phyloP scores from a whole-genome alignment of 345 rosid species.

The Gossypium mustelinum region DNA sequence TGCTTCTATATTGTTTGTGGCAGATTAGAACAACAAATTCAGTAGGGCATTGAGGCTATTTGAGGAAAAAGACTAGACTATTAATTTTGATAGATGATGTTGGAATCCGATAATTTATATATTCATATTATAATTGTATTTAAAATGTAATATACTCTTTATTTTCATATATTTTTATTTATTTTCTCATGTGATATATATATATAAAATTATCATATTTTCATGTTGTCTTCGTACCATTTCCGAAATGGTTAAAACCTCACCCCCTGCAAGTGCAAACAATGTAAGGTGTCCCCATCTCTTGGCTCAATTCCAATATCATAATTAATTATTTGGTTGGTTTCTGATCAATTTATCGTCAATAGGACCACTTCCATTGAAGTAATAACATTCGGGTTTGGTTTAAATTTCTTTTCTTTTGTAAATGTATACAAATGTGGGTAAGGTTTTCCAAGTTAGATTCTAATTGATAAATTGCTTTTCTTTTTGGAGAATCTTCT shows the following conservation, averaged over 20 bases:
- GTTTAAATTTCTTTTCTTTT: background rate
- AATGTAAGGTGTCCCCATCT: background rate
- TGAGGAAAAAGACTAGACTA: background rate
- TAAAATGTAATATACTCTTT: too few relatives aligned
- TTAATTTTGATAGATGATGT: too few relatives aligned
- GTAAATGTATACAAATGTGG: background rate
- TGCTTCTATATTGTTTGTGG: constrained; percentile 6
- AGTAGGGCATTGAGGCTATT: background rate
- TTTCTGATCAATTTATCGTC: background rate
- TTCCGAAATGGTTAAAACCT: background rate
- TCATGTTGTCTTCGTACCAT: background rate
- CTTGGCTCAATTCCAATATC: background rate
- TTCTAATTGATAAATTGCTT: background rate
- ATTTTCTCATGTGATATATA: too few relatives aligned
- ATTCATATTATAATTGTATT: too few relatives aligned
- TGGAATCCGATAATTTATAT: too few relatives aligned
- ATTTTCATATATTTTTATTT: too few relatives aligned
- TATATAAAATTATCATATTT: too few relatives aligned
- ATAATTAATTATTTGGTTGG: background rate
- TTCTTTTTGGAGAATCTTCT: background rate
- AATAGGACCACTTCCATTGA: background rate
- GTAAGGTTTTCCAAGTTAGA: background rate
- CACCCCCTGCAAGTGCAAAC: background rate
- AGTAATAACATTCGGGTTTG: background rate
- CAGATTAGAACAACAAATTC: background rate